A percentile compares a stretch with the other conserved stretches of the same genome.
These are phyloP conservation scores for Elaphomyces granulatus DNA, from an alignment of 495 filamentous ascomycete genomes.

Conservation along the genomic window DNA sequence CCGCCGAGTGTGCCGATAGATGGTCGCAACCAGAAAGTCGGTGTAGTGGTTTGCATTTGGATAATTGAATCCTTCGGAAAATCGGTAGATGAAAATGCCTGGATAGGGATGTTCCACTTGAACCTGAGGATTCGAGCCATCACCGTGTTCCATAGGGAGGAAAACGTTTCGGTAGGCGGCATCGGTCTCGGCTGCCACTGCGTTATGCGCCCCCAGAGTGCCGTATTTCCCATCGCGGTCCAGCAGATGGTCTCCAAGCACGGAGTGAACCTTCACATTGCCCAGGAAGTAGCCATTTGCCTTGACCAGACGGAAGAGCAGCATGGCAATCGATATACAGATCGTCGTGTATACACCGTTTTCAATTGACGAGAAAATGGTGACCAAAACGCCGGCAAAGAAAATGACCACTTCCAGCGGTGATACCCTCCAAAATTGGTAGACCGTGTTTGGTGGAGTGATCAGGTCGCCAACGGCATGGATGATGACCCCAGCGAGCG, in stretches of 20 bases:
- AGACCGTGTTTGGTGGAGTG: conserved; percentile 83
- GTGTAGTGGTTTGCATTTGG: conserved; percentile 88
- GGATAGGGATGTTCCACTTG: conserved; percentile 70
- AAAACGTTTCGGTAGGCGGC: conserved; percentile 54
- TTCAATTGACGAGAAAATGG: conserved; percentile 77
- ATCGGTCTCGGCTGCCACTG: conserved; percentile 13
- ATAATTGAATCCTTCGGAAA: conserved; percentile 94
- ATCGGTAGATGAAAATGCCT: conserved; percentile 94
- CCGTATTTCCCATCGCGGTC: conserved; percentile 44
- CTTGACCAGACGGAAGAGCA: conserved; percentile 75
- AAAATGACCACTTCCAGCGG: conserved; percentile 87
- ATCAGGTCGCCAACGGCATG: conserved; percentile 94
- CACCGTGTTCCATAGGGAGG: conserved; percentile 74
- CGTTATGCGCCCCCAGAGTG: conserved; percentile 29
- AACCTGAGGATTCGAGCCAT: conserved; percentile 83
- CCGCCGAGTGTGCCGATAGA: conserved; percentile 63
- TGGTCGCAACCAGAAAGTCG: conserved; percentile 57
- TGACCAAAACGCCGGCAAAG: conserved; percentile 86
- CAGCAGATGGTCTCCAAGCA: conserved; percentile 70
- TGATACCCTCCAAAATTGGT: conserved; percentile 90
- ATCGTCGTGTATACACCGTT: conserved; percentile 87
- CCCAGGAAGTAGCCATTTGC: conserved; percentile 80
- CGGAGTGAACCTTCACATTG: conserved; percentile 75
- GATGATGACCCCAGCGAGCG: conserved; percentile 89
- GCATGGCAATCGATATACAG: conserved; percentile 54